Evolutionary conservation across 140 eudicot species (phyloP).

Genomic region (Ambrosia hybrid): DNA sequence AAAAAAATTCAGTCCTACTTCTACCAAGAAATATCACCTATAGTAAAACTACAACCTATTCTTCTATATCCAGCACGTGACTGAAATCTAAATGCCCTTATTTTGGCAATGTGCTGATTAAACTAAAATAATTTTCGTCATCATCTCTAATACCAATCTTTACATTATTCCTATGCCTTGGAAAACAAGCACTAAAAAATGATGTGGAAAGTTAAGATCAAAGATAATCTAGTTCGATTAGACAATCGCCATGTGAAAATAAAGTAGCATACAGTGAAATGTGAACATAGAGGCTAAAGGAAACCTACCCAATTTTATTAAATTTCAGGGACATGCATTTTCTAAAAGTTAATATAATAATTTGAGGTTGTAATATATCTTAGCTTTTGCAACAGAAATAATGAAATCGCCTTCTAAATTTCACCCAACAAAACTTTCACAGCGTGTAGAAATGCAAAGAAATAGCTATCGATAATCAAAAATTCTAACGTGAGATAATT

Average conservation of each 20-base stretch:
- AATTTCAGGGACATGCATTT: not conserved
- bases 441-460: not conserved
- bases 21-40: no score
- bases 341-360: not conserved
- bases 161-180: slow-evolving; percentile 57
- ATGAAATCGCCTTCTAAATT: not conserved
- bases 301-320: not conserved
- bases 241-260: not conserved
- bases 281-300: not conserved
- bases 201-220: no score
- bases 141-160: slow-evolving; percentile 64
- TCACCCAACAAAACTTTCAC: not conserved
- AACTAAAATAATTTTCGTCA: slow-evolving; percentile 77
- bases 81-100: slow-evolving; percentile 62
- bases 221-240: not conserved
- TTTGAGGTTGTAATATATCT: slow-evolving; percentile 4
- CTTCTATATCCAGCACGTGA: slow-evolving; percentile 61
- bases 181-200: no score
- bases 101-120: slow-evolving; percentile 55
- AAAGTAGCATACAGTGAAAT: not conserved
- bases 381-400: not conserved
- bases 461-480: slow-evolving; percentile 3
- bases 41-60: slow-evolving; percentile 3
- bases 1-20: no score
- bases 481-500: slow-evolving; percentile 2